These are phyloP conservation scores for Alopecurus myosuroides DNA, from an alignment of 176 grass and related monocot species.

Conservation along the genomic window DNA sequence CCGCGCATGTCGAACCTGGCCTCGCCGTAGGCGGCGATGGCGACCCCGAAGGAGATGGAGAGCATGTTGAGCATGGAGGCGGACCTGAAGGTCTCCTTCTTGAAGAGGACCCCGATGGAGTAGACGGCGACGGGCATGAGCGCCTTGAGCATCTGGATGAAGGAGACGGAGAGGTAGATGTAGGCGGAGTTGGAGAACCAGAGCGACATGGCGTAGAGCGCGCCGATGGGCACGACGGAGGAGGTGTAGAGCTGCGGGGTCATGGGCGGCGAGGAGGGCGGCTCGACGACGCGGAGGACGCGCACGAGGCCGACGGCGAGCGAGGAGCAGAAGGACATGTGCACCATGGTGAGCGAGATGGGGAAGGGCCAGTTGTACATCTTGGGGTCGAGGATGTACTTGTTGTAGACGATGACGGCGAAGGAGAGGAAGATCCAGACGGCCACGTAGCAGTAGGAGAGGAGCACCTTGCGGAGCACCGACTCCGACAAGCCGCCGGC, in stretches of 20 bases:
- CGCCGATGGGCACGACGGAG: conserved; percentile 85
- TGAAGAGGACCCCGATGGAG: conserved; percentile 74
- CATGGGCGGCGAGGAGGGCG: conserved; percentile 65
- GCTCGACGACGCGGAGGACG: conserved; percentile 67
- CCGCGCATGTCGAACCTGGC: conserved; percentile 73
- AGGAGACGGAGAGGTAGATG: conserved; percentile 97
- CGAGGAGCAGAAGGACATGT: conserved; percentile 95
- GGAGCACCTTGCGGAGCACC: conserved; percentile 64
- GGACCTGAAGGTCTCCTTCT: conserved; percentile 69
- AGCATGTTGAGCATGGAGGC: conserved; percentile 95
- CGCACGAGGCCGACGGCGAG: conserved; percentile 71
- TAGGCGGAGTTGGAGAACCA: conserved; percentile 99
- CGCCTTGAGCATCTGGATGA: conserved; percentile 99
- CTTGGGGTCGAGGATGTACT: conserved; percentile 97
- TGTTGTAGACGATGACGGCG: conserved; percentile 98
- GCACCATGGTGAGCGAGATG: conserved; percentile 88
- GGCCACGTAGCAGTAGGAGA: conserved; percentile 75
- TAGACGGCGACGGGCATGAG: conserved; percentile 98
- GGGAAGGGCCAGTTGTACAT: conserved; percentile 99
- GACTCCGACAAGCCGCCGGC: conserved; percentile 46
- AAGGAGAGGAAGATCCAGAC: conserved; percentile 98
- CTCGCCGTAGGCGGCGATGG: conserved; percentile 94
- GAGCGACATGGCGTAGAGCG: conserved; percentile 89
- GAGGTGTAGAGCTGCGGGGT: conserved; percentile 60
- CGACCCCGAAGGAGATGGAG: conserved; percentile 93